Conservation (phyloP, 495 filamentous ascomycete genomes). For the Podospora comata region DNA sequence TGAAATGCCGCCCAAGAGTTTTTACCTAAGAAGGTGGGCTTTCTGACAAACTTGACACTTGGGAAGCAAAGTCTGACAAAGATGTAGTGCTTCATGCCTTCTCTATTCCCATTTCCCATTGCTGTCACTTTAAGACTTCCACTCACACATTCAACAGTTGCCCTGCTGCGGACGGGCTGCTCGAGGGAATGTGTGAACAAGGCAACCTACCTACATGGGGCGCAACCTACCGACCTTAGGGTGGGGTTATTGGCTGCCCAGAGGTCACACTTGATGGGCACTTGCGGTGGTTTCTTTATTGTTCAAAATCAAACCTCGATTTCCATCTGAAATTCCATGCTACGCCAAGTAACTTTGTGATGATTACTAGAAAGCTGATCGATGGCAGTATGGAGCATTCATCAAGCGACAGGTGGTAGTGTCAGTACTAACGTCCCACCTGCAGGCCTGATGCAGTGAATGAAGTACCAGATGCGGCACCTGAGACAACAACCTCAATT, state of each 20-base stretch:
- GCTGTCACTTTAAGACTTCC: neutral
- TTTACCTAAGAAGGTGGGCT: neutral
- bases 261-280: neutral
- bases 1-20: neutral
- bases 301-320: neutral
- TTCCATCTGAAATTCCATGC: neutral
- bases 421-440: neutral
- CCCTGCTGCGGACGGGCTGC: neutral
- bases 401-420: neutral
- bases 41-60: neutral
- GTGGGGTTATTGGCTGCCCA: slow-evolving; percentile 1
- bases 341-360: neutral
- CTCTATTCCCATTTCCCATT: too few relatives aligned
- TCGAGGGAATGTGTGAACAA: neutral
- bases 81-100: neutral
- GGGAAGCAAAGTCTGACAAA: neutral
- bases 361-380: neutral
- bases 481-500: neutral
- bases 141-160: neutral
- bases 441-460: neutral
- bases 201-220: slow-evolving; percentile 4
- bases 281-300: neutral
- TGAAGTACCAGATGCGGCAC: neutral
- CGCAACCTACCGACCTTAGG: neutral
- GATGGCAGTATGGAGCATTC: neutral